Evolutionary conservation across 495 filamentous ascomycete species (phyloP).

Genomic region (Aspergillus ostianus): DNA sequence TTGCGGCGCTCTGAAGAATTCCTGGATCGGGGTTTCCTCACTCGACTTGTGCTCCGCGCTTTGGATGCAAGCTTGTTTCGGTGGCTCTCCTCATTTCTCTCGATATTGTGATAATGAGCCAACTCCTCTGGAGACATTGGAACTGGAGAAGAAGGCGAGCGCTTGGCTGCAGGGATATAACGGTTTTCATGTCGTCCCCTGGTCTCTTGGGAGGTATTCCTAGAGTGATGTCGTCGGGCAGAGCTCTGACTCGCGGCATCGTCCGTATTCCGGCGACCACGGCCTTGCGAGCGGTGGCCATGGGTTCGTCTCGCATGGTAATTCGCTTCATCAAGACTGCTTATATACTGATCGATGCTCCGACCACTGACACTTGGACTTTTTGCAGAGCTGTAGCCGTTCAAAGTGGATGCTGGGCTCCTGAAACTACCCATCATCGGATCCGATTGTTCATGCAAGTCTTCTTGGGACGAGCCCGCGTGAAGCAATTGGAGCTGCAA

Average conservation of each 20-base stretch:
- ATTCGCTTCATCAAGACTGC: conserved; percentile 75
- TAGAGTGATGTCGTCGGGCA: conserved; percentile 41
- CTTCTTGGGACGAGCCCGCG: conserved; percentile 39
- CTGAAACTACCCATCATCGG: conserved; percentile 38
- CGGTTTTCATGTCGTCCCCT: conserved; percentile 63
- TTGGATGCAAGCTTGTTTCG: conserved; percentile 44
- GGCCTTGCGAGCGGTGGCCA: conserved; percentile 53
- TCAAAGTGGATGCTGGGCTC: conserved; percentile 48
- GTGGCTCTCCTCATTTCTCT: conserved; percentile 40
- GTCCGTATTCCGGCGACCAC: conserved; percentile 52
- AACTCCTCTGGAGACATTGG: conserved; percentile 89
- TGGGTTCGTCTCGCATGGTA: conserved; percentile 57
- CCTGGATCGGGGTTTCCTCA: conserved; percentile 36
- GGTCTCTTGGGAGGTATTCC: conserved; percentile 66
- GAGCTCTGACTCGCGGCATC: conserved; percentile 48
- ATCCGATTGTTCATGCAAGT: conserved; percentile 19
- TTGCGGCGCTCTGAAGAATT: conserved; percentile 30
- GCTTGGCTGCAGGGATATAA: conserved; percentile 77
- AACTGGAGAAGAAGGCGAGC: conserved; percentile 84
- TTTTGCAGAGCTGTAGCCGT: conserved; percentile 47
- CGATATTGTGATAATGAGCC: conserved; percentile 52
- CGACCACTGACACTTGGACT: conserved; percentile 57
- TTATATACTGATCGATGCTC: conserved; percentile 83
- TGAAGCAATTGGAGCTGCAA: conserved; percentile 71
- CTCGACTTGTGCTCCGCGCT: conserved; percentile 36